phyloP scores from a whole-genome alignment of 2,329 filamentous ascomycete species.

The Claviceps maximensis region DNA sequence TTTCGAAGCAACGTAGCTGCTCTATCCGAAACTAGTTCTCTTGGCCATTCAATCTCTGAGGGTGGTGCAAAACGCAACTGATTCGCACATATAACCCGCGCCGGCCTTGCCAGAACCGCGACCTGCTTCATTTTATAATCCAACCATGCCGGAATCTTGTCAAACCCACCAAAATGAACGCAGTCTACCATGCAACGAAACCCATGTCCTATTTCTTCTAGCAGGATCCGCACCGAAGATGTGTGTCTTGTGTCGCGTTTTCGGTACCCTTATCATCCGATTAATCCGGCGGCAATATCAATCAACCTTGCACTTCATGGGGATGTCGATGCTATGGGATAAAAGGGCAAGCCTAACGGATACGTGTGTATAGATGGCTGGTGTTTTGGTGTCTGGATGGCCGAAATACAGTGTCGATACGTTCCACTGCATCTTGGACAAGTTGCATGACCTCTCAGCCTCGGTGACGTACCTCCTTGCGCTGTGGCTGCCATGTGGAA shows the following conservation, averaged over 20 bases:
- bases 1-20: neutral
- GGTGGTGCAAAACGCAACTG: neutral
- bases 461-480: neutral
- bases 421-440: too few species aligned
- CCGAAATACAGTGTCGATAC: too few species aligned
- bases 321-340: too few species aligned
- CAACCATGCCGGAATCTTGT: neutral
- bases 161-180: neutral
- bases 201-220: neutral
- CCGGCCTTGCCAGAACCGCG: too few species aligned
- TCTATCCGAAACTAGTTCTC: neutral
- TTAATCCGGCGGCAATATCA: neutral
- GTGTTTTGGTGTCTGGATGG: too few species aligned
- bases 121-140: neutral
- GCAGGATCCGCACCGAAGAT: too few species aligned
- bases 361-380: too few species aligned
- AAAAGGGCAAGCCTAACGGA: too few species aligned
- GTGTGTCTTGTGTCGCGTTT: too few species aligned
- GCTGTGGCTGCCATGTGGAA: neutral
- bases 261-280: neutral
- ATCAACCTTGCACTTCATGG: too few species aligned
- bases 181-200: neutral
- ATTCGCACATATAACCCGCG: neutral
- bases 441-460: too few species aligned
- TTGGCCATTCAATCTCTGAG: neutral